Evolutionary conservation across 1,284 basidiomycete genomes (phyloP).

Genomic region (Pterulicium gracile): DNA sequence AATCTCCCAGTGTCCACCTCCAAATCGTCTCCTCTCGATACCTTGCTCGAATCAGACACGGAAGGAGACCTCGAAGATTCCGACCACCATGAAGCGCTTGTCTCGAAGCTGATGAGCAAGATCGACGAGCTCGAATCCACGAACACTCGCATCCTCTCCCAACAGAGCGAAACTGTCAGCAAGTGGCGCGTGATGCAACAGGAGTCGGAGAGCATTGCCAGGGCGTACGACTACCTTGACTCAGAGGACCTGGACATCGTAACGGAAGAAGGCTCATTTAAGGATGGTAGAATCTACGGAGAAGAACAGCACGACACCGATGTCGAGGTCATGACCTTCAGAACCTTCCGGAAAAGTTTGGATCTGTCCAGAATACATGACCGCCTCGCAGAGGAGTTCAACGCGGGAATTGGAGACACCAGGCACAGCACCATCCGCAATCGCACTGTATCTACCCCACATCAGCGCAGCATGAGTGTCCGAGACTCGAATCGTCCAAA

Average conservation of each 20-base stretch:
- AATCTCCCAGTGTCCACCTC: too few species aligned
- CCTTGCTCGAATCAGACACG: neutral
- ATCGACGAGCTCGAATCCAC: slow-evolving; percentile 71
- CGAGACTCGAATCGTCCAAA: slow-evolving; percentile 5
- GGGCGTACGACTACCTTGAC: slow-evolving; percentile 60
- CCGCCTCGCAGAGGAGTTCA: neutral
- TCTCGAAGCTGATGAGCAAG: slow-evolving; percentile 66
- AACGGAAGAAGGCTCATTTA: slow-evolving; percentile 20
- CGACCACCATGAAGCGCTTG: slow-evolving; percentile 40
- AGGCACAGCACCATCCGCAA: slow-evolving; percentile 3
- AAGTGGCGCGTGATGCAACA: slow-evolving; percentile 57
- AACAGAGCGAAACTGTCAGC: slow-evolving; percentile 50
- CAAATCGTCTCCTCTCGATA: neutral
- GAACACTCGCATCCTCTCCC: slow-evolving; percentile 57
- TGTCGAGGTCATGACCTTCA: slow-evolving; percentile 26
- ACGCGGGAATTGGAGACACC: neutral
- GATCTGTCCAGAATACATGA: slow-evolving; percentile 8
- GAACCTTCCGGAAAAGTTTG: slow-evolving; percentile 25
- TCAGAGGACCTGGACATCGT: slow-evolving; percentile 39
- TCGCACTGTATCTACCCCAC: slow-evolving; percentile 1
- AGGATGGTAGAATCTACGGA: slow-evolving; percentile 3
- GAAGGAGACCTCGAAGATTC: neutral
- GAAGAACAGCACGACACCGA: slow-evolving; percentile 8
- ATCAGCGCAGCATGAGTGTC: slow-evolving; percentile 9
- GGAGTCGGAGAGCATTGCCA: slow-evolving; percentile 60